Conservation (phyloP, 169 alveolate genomes). For the Babesia sp. region DNA sequence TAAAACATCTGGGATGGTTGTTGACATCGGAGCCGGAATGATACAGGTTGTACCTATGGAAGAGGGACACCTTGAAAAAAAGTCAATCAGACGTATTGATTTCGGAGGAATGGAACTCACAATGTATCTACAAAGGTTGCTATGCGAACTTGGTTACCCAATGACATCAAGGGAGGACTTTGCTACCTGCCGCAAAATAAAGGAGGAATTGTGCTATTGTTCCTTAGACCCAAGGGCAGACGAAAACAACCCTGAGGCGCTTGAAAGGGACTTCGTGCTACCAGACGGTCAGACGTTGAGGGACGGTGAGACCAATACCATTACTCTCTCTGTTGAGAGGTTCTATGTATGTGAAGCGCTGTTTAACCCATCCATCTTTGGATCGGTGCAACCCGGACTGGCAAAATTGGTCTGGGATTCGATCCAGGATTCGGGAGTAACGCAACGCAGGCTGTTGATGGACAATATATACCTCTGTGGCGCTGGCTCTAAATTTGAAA, state of each 20-base stretch:
- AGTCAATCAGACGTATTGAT: slow-evolving; percentile 78
- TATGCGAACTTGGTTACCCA: slow-evolving; percentile 78
- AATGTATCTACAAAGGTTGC: slow-evolving; percentile 79
- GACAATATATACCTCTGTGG: slow-evolving; percentile 72
- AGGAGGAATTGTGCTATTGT: slow-evolving; percentile 82
- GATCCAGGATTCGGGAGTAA: slow-evolving; percentile 61
- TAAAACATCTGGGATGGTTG: slow-evolving; percentile 83
- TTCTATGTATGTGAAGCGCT: slow-evolving; percentile 84
- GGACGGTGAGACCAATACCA: slow-evolving; percentile 76
- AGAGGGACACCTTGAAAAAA: slow-evolving; percentile 85
- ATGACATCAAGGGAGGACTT: slow-evolving; percentile 79
- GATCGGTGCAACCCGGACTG: slow-evolving; percentile 63
- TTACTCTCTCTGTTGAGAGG: slow-evolving; percentile 80
- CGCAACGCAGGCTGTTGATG: slow-evolving; percentile 67
- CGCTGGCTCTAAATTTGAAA: slow-evolving; percentile 69
- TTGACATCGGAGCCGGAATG: slow-evolving; percentile 87
- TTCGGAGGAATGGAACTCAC: slow-evolving; percentile 85
- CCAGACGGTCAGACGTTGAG: slow-evolving; percentile 85
- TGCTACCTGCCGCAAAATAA: slow-evolving; percentile 73
- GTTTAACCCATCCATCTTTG: slow-evolving; percentile 76
- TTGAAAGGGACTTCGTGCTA: slow-evolving; percentile 67
- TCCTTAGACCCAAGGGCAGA: slow-evolving; percentile 81
- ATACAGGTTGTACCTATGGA: slow-evolving; percentile 86
- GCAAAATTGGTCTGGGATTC: slow-evolving; percentile 71
- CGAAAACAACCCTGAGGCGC: slow-evolving; percentile 69